Evolutionary conservation across 306 rosid genomes (phyloP).

Genomic region (Cicer cuneatum): DNA sequence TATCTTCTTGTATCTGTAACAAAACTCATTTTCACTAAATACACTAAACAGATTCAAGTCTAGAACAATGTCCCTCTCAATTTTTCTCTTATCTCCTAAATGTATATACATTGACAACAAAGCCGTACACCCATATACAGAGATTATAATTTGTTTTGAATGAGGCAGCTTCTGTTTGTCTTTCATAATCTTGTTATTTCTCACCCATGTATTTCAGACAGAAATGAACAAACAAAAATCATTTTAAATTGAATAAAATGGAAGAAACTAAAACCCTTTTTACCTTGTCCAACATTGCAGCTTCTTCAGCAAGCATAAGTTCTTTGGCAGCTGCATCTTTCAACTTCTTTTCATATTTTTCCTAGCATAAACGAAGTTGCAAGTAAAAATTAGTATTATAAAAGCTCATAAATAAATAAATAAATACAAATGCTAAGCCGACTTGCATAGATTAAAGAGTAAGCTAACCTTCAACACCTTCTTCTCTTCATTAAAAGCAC

Average conservation of each 20-base stretch:
- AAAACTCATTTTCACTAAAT: not conserved
- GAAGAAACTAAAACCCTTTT: conserved; percentile 14
- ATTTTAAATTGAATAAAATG: conserved; percentile 20
- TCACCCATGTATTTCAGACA: conserved; percentile 5
- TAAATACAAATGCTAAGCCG: conserved; percentile 28
- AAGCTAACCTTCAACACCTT: conserved; percentile 67
- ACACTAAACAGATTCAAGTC: not conserved
- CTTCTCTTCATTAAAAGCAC: conserved; percentile 72
- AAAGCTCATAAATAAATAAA: conserved; percentile 46
- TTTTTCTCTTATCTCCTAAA: conserved; percentile 8
- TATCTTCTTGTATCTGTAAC: not conserved
- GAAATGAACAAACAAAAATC: conserved; percentile 20
- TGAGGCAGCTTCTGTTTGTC: conserved; percentile 4
- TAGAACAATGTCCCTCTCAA: conserved; percentile 1
- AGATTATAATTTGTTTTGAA: conserved; percentile 20
- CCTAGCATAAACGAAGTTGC: conserved; percentile 51
- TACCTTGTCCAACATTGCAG: conserved; percentile 92
- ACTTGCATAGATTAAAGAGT: conserved; percentile 30
- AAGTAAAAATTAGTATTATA: conserved; percentile 32
- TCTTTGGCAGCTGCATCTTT: conserved; percentile 93
- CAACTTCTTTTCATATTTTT: conserved; percentile 77
- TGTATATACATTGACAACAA: conserved; percentile 30
- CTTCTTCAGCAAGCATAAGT: conserved; percentile 92
- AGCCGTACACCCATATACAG: conserved; percentile 14
- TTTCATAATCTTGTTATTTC: conserved; percentile 32